Conservation (phyloP, 2,329 filamentous ascomycete species). For the Colletotrichum destructivum region DNA sequence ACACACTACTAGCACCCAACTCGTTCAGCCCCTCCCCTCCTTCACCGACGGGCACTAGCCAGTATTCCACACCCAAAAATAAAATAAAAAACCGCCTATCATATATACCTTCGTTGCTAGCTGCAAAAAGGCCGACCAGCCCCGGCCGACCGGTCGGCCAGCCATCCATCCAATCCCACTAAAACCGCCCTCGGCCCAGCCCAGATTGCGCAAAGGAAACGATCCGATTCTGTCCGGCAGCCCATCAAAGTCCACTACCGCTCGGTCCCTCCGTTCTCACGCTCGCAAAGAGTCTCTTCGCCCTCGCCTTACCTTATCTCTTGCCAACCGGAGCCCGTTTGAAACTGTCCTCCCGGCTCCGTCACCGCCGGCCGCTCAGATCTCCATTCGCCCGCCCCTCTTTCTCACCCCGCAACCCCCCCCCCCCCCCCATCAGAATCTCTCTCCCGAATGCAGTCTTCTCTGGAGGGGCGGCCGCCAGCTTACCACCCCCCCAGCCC, state of each 20-base stretch:
- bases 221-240: too few species aligned
- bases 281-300: neutral
- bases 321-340: neutral
- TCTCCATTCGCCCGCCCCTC: neutral
- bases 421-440: slow-evolving; percentile 6
- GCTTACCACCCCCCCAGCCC: slow-evolving; percentile 18
- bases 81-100: neutral
- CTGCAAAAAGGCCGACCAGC: neutral
- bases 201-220: neutral
- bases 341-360: neutral
- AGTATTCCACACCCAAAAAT: neutral
- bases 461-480: neutral
- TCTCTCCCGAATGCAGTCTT: slow-evolving; percentile 6
- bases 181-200: neutral
- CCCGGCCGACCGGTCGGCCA: neutral
- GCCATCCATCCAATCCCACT: neutral
- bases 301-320: neutral
- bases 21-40: neutral
- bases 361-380: slow-evolving; percentile 39
- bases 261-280: neutral
- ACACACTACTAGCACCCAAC: neutral
- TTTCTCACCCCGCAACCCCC: slow-evolving; percentile 21
- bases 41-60: slow-evolving; percentile 21
- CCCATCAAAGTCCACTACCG: neutral
- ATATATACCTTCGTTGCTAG: neutral